These are phyloP conservation scores for Friedmanniomyces simplex DNA, from an alignment of 495 filamentous ascomycete species.

Conservation along the genomic window DNA sequence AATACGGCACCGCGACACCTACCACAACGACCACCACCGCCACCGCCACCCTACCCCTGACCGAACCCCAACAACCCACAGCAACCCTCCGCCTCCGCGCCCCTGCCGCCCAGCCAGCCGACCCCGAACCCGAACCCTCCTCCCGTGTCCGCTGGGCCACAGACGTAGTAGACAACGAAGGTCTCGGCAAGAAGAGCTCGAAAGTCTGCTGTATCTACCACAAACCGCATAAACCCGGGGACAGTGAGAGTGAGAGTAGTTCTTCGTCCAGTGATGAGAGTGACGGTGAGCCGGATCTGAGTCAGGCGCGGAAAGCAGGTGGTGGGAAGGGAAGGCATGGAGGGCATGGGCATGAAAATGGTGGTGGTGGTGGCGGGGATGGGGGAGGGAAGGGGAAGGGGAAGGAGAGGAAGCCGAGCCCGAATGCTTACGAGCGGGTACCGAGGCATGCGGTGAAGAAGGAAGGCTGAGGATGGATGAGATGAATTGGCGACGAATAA, in stretches of 20 bases:
- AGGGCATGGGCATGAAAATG: slow-evolving; percentile 30
- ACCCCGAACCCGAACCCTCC: slow-evolving; percentile 24
- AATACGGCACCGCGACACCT: background rate
- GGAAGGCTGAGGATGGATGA: background rate
- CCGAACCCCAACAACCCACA: slow-evolving; percentile 4
- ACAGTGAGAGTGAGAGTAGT: slow-evolving; percentile 66
- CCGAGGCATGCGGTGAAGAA: background rate
- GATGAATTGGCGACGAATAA: too few relatives aligned
- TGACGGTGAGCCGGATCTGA: slow-evolving; percentile 44
- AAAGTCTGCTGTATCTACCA: slow-evolving; percentile 99
- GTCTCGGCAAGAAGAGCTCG: slow-evolving; percentile 80
- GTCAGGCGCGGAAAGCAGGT: slow-evolving; percentile 28
- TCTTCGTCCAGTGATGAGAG: slow-evolving; percentile 44
- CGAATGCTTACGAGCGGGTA: background rate
- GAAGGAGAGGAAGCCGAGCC: slow-evolving; percentile 79
- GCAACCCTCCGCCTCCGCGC: slow-evolving; percentile 27
- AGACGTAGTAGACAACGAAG: slow-evolving; percentile 93
- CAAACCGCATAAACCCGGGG: slow-evolving; percentile 67
- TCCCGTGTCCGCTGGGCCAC: slow-evolving; percentile 72
- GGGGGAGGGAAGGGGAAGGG: slow-evolving; percentile 70
- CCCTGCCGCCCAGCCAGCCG: background rate
- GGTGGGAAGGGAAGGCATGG: slow-evolving; percentile 12
- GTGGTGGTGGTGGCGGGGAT: slow-evolving; percentile 33
- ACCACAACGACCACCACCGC: slow-evolving; percentile 4
- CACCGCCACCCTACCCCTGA: slow-evolving; percentile 4